phyloP scores from a whole-genome alignment of 2,329 filamentous ascomycete genomes.

The Ilyonectria robusta region DNA sequence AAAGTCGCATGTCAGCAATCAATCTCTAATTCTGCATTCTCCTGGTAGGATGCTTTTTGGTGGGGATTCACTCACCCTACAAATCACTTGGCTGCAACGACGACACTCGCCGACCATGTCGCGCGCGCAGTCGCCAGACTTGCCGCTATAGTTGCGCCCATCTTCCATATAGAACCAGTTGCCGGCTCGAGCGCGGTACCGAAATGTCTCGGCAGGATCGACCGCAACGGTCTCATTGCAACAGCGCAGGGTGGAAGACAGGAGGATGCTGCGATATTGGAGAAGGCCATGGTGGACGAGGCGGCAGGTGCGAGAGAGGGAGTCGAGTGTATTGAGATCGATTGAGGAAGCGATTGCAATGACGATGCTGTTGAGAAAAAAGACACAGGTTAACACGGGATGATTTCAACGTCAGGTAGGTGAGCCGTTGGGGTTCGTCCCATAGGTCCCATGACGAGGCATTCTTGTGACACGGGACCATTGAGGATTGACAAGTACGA shows the following conservation, averaged over 20 bases:
- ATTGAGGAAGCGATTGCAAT: slow-evolving; percentile 81
- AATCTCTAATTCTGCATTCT: neutral
- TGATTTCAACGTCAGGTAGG: slow-evolving; percentile 31
- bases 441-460: slow-evolving; percentile 36
- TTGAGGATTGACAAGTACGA: neutral
- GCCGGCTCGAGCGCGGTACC: slow-evolving; percentile 69
- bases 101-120: slow-evolving; percentile 90
- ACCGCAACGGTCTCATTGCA: slow-evolving; percentile 75
- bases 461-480: neutral
- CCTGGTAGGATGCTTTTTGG: neutral
- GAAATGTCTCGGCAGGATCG: slow-evolving; percentile 69
- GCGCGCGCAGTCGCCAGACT: slow-evolving; percentile 83
- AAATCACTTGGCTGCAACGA: slow-evolving; percentile 82
- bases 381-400: slow-evolving; percentile 25
- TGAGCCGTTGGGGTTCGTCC: neutral
- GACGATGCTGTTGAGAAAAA: slow-evolving; percentile 74
- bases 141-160: slow-evolving; percentile 70
- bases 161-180: slow-evolving; percentile 74
- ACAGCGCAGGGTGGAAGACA: slow-evolving; percentile 84
- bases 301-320: slow-evolving; percentile 85
- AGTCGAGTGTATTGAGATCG: slow-evolving; percentile 89
- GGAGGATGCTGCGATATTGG: slow-evolving; percentile 81
- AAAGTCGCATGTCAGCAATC: slow-evolving; percentile 34
- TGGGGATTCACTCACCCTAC: slow-evolving; percentile 73
- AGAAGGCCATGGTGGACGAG: slow-evolving; percentile 83